Evolutionary conservation across 768 basidiomycete genomes (phyloP), one percentile per base, ranked within the genome.

Genomic region (Lactifluus rugatus): DNA sequence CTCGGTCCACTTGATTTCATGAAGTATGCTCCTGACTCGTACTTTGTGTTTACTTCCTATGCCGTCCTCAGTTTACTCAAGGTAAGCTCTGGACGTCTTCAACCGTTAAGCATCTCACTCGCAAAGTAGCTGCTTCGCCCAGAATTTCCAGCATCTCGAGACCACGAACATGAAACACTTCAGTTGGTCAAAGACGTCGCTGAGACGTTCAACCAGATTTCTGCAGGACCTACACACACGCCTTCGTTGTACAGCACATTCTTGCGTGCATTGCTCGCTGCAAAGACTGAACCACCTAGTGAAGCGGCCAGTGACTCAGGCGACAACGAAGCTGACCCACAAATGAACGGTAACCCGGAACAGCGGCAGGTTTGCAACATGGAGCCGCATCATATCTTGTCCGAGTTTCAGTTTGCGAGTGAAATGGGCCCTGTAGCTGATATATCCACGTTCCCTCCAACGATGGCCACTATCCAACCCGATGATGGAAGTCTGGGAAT

Each of bases 51-150:
- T 74, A 82, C 81, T 46, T 88, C 87, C n/a, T 96, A 98, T 71
- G 93, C 92, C 0, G 87, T 97, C 7, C 74, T 96, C 57, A 95
- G 87, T 66, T 74, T 97, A 62, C 76, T 99, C 61, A 98, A 97
- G 84, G 89, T 92, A 52, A 56, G 76, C 72, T 56, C 50, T 26
- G 25, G 52, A 37, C 9, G 21, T 25, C 14, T 44, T 48, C 47
- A 28, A 48, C 13, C 34, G 32, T 52, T 42, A 41, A 3, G 10
- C 47, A 19, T 45, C 45, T 34, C 8, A 53, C 55, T 37, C 19
- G 32, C 42, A 57, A 58, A 54, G 1, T 63, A 93, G 89, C 79
- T 93, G 46, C 78, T 93, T 34, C 84, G 90, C 5, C 86, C 89
- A 0, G 89, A 92, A 65, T 91, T 95, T 72, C 81, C 85, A 59